These are phyloP conservation scores for Francoa sonchifolia DNA, from an alignment of 441 rosid species.

Conservation along the genomic window DNA sequence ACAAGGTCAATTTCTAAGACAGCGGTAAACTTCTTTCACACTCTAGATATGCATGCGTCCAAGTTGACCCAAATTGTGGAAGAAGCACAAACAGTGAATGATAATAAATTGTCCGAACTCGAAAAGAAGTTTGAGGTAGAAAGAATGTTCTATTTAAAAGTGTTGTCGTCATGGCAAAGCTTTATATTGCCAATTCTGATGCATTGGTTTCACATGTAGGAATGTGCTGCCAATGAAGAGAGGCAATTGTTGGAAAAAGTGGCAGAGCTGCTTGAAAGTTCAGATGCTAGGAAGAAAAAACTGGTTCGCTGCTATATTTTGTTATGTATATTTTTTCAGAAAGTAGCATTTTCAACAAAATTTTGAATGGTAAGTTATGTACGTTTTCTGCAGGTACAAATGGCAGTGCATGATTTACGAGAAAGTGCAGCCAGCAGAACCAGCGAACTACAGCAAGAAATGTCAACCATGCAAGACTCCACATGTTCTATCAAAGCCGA, in stretches of 20 bases:
- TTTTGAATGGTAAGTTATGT: no score
- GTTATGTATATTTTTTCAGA: not conserved
- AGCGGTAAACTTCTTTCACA: not conserved
- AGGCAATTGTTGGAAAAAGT: conserved; percentile 12
- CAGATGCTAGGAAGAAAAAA: conserved; percentile 12
- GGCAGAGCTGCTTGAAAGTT: conserved; percentile 11
- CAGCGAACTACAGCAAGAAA: conserved; percentile 64
- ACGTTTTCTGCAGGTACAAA: conserved; percentile 61
- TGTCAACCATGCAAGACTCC: conserved; percentile 83
- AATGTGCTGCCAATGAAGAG: conserved; percentile 14
- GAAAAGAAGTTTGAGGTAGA: conserved; percentile 4
- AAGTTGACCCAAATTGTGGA: conserved; percentile 4
- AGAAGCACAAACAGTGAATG: not conserved
- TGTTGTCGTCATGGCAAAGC: not conserved
- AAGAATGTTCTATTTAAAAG: not conserved
- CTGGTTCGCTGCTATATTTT: conserved; percentile 3
- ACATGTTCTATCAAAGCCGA: conserved; percentile 58
- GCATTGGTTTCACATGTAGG: conserved; percentile 1
- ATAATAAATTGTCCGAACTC: not conserved
- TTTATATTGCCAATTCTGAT: not conserved
- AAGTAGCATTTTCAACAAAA: no score
- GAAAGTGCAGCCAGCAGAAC: conserved; percentile 72
- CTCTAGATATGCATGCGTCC: conserved; percentile 4
- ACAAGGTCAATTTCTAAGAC: conserved; percentile 1
- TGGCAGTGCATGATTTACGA: conserved; percentile 76